Conservation (phyloP, 352 stramenopile species). For the Globisporangium apiculatum region DNA sequence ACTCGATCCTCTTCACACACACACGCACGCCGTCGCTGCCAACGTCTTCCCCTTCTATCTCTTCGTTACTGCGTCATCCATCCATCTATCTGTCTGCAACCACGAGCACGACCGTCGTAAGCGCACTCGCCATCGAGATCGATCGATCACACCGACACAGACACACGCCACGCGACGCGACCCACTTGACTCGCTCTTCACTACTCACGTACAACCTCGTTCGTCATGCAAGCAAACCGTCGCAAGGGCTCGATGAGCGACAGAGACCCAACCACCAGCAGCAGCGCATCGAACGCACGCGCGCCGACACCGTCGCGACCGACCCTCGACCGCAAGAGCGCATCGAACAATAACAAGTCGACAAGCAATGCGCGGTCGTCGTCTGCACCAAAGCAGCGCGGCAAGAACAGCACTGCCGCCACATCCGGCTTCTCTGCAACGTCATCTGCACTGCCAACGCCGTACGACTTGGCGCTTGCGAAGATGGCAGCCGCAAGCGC, state of each 20-base stretch:
- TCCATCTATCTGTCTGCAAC: no score
- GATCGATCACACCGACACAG: no score
- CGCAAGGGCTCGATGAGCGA: constrained; percentile 11
- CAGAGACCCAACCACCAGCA: constrained; percentile 1
- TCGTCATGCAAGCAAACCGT: no score
- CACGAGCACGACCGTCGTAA: no score
- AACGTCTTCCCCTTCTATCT: no score
- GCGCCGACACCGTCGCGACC: constrained; percentile 12
- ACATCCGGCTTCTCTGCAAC: background rate
- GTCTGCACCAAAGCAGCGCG: constrained; percentile 13
- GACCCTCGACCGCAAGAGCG: constrained; percentile 5
- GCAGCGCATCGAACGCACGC: background rate
- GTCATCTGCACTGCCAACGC: background rate
- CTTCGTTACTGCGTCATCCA: no score
- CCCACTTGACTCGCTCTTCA: no score
- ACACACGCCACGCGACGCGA: no score
- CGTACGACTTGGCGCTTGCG: constrained; percentile 26
- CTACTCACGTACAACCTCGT: no score
- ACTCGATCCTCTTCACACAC: no score
- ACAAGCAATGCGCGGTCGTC: constrained; percentile 5
- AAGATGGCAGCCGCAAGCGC: constrained; percentile 22
- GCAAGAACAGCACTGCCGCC: constrained; percentile 2
- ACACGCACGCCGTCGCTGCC: no score
- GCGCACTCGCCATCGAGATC: no score
- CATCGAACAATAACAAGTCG: background rate